A percentile compares a stretch with the other conserved stretches of the same genome.
Evolutionary conservation across 2,329 filamentous ascomycete genomes (phyloP).

Genomic region (Geosmithia putterillii): DNA sequence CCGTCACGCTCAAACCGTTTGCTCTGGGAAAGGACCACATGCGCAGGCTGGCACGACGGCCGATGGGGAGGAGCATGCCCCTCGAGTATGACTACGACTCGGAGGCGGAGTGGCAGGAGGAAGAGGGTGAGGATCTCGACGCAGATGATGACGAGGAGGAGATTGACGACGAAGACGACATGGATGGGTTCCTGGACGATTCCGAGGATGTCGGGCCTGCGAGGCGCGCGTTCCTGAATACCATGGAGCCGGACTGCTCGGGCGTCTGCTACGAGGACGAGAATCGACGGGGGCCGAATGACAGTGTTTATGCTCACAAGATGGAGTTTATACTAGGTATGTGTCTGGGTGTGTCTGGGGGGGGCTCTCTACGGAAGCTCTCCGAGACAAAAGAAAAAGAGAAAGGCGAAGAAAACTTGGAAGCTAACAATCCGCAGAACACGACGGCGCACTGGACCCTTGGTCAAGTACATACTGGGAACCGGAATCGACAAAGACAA

Average conservation of each 20-base stretch:
- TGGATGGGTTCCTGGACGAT: conserved; percentile 84
- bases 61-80: conserved; percentile 43
- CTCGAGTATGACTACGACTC: conserved; percentile 78
- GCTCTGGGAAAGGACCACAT: conserved; percentile 32
- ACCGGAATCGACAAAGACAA: conserved; percentile 19
- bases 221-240: conserved; percentile 49
- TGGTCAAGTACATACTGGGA: conserved; percentile 54
- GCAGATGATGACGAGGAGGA: conserved; percentile 59
- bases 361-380: neutral
- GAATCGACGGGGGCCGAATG: conserved; percentile 30
- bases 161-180: conserved; percentile 65
- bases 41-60: conserved; percentile 36
- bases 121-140: conserved; percentile 55
- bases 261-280: conserved; percentile 75
- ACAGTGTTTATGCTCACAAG: conserved; percentile 45
- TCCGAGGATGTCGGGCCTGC: conserved; percentile 55
- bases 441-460: neutral
- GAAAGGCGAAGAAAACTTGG: too few relatives aligned
- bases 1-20: conserved; percentile 48
- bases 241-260: conserved; percentile 64
- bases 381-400: neutral
- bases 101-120: conserved; percentile 76
- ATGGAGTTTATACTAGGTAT: conserved; percentile 66
- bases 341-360: too few relatives aligned
- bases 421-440: neutral